These are phyloP conservation scores for Cyclotella atomus DNA, from an alignment of 108 stramenopile genomes.

Conservation along the genomic window DNA sequence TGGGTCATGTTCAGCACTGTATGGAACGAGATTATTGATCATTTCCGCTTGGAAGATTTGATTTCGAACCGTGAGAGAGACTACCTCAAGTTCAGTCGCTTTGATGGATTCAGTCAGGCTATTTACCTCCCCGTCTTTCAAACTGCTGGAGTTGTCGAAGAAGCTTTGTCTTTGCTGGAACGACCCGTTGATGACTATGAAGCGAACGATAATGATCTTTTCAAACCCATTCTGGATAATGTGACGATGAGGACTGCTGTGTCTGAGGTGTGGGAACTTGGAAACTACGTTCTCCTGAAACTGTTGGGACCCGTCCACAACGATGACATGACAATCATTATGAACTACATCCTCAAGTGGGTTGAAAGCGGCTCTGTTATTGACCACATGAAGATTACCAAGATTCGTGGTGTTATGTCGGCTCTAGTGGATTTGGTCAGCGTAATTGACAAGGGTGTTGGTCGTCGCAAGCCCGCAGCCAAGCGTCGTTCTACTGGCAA, in stretches of 20 bases:
- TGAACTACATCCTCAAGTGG: constrained; percentile 78
- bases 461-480: constrained; percentile 68
- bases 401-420: constrained; percentile 62
- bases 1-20: constrained; percentile 98
- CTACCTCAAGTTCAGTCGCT: constrained; percentile 93
- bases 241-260: constrained; percentile 93
- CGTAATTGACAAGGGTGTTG: constrained; percentile 75
- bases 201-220: constrained; percentile 69
- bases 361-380: constrained; percentile 70
- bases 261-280: constrained; percentile 97
- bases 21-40: constrained; percentile 97
- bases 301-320: constrained; percentile 87
- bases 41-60: constrained; percentile 91
- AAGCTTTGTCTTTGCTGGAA: constrained; percentile 83
- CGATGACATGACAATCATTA: constrained; percentile 75
- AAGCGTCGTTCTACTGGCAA: constrained; percentile 51
- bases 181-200: constrained; percentile 73
- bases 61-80: constrained; percentile 92
- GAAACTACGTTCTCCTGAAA: constrained; percentile 73
- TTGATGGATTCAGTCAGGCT: constrained; percentile 93
- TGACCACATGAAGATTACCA: constrained; percentile 64
- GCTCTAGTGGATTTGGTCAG: constrained; percentile 68
- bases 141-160: constrained; percentile 96
- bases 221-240: constrained; percentile 84
- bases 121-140: constrained; percentile 97